Conservation (phyloP, 331 rosid genomes). For the Phaseolus coccineus region DNA sequence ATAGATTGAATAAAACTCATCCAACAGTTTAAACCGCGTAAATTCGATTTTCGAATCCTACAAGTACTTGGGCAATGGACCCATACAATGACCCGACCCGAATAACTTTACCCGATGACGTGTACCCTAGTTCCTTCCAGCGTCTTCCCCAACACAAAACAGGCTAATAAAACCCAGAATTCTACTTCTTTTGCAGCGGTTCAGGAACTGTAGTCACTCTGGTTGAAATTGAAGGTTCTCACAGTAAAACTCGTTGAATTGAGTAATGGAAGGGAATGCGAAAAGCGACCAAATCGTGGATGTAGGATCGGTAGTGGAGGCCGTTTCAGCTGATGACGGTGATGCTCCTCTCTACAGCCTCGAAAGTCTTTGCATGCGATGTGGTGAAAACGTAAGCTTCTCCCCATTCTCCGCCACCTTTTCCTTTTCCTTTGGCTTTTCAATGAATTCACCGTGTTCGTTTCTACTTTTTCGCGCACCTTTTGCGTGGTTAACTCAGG, state of each 20-base stretch:
- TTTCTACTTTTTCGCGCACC: not conserved
- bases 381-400: conserved; percentile 65
- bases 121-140: conserved; percentile 26
- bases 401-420: not conserved
- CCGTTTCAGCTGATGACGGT: conserved; percentile 67
- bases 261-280: conserved; percentile 39
- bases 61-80: not conserved
- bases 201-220: not conserved
- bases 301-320: conserved; percentile 85
- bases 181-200: not conserved
- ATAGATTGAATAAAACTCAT: too few relatives aligned
- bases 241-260: not conserved
- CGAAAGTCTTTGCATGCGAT: conserved; percentile 97
- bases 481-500: not conserved
- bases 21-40: not conserved
- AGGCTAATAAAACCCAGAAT: not conserved
- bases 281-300: conserved; percentile 63
- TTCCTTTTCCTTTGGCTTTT: not conserved
- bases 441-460: not conserved
- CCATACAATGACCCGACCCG: not conserved
- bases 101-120: not conserved
- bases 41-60: not conserved
- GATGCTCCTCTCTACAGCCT: conserved; percentile 72
- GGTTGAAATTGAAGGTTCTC: not conserved
- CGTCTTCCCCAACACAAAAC: not conserved